Evolutionary conservation across 1,284 basidiomycete species (phyloP), one percentile per base, ranked within the genome.

Genomic region (Wallemia mellicola): DNA sequence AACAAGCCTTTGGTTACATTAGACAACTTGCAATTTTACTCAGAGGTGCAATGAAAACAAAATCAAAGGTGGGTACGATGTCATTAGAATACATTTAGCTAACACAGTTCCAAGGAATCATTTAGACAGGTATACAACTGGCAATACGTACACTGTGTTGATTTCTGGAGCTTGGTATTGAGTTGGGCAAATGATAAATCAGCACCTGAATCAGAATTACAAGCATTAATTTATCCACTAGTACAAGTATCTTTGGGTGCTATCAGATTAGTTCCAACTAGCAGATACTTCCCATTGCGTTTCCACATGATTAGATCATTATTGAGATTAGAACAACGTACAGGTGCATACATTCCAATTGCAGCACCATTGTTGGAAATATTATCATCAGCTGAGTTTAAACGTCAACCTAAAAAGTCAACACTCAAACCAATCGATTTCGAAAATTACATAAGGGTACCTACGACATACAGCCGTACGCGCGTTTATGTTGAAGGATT

Each of bases 71-170:
- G n/a, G n/a, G n/a, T n/a, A n/a, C n/a, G n/a, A n/a, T n/a, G n/a
- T n/a, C n/a, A n/a, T n/a, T n/a, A n/a, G n/a, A n/a, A n/a, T n/a
- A n/a, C n/a, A n/a, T n/a, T n/a, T n/a, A n/a, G n/a, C n/a, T n/a
- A n/a, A n/a, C n/a, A n/a, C n/a, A n/a, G n/a, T n/a, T n/a, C n/a
- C 54, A 87, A 86, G 80, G 86, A 91, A 65, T 80, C 84, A 2
- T 89, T 83, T 72, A 82, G 82, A 69, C 81, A 83, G 64, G 88
- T 95, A 24, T 92, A 95, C 73, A 98, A 96, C 71, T 99, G 94
- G 94, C 92, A 96, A 70, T 98, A 83, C 65, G 82, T 85, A 3
- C 92, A 96, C 69, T 87, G 82, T 62, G 74, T 99, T 64, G 94
- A 98, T 73, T 96, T 98, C 67, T 99, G 94, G 94, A 78, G 80